These are phyloP conservation scores for Acacia acuminata DNA, from an alignment of 306 rosid species.

Conservation along the genomic window DNA sequence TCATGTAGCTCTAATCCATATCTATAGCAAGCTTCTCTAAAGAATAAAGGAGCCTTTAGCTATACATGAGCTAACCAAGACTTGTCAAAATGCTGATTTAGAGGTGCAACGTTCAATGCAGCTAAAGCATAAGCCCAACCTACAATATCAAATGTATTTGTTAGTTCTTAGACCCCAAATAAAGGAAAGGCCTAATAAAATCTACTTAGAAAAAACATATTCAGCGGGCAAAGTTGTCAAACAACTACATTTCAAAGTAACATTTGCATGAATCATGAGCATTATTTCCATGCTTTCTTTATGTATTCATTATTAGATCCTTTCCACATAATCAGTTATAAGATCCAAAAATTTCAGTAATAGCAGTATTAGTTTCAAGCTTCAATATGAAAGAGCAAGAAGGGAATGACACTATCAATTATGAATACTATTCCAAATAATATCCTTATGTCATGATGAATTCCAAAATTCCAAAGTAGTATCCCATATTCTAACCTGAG, in stretches of 20 bases:
- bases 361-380: no score
- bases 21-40: conserved; percentile 87
- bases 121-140: conserved; percentile 92
- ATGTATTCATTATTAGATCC: no score
- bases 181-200: background rate
- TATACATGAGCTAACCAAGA: conserved; percentile 90
- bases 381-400: no score
- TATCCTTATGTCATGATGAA: no score
- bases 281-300: background rate
- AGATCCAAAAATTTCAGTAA: no score
- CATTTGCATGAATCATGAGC: background rate
- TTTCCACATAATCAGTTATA: no score
- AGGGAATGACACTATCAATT: no score
- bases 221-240: background rate
- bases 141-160: conserved; percentile 38
- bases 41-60: conserved; percentile 79
- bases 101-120: conserved; percentile 67
- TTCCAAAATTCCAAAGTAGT: no score
- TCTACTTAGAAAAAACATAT: background rate
- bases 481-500: no score
- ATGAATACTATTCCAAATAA: no score
- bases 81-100: conserved; percentile 86
- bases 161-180: conserved; percentile 16
- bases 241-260: background rate
- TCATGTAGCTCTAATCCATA: conserved; percentile 85